Percentiles rank a stretch among this genome's conserved stretches.
Evolutionary conservation across 1,284 basidiomycete species (phyloP).

Genomic region (Naganishia liquefaciens): DNA sequence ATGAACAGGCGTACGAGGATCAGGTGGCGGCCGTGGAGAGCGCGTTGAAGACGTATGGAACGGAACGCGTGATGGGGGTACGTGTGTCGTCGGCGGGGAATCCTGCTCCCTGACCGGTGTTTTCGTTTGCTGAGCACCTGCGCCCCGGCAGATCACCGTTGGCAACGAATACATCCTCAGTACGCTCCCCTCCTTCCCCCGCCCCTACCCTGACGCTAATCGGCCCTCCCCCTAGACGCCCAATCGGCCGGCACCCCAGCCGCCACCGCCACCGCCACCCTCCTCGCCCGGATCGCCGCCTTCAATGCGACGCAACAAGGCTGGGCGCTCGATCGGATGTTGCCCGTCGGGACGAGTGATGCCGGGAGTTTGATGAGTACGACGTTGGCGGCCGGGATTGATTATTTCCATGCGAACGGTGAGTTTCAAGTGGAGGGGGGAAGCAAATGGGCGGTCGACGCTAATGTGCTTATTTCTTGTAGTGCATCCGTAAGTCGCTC

Average conservation of each 20-base stretch:
- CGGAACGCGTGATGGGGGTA: slow-evolving; percentile 73
- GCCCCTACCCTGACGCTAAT: slow-evolving; percentile 47
- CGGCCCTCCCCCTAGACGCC: slow-evolving; percentile 33
- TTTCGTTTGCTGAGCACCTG: slow-evolving; percentile 34
- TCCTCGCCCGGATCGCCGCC: slow-evolving; percentile 66
- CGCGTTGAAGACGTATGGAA: slow-evolving; percentile 72
- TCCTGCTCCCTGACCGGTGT: slow-evolving; percentile 51
- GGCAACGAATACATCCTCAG: slow-evolving; percentile 76
- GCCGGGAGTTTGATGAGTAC: slow-evolving; percentile 83
- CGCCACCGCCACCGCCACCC: slow-evolving; percentile 59
- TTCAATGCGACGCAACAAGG: slow-evolving; percentile 61
- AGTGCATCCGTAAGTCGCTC: slow-evolving; percentile 68
- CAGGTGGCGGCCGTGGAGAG: slow-evolving; percentile 68
- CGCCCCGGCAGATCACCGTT: slow-evolving; percentile 42
- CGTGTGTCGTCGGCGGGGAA: slow-evolving; percentile 50
- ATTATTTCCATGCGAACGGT: slow-evolving; percentile 64
- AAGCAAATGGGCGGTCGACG: slow-evolving; percentile 58
- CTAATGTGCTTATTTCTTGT: slow-evolving; percentile 41
- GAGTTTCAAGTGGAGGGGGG: slow-evolving; percentile 7
- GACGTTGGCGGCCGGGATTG: slow-evolving; percentile 66
- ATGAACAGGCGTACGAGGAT: slow-evolving; percentile 66
- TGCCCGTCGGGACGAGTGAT: slow-evolving; percentile 84
- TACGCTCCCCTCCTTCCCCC: slow-evolving; percentile 51
- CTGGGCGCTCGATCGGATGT: slow-evolving; percentile 56
- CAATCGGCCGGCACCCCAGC: slow-evolving; percentile 50